Evolutionary conservation across 306 rosid species (phyloP).

Genomic region (Fragaria iinumae): DNA sequence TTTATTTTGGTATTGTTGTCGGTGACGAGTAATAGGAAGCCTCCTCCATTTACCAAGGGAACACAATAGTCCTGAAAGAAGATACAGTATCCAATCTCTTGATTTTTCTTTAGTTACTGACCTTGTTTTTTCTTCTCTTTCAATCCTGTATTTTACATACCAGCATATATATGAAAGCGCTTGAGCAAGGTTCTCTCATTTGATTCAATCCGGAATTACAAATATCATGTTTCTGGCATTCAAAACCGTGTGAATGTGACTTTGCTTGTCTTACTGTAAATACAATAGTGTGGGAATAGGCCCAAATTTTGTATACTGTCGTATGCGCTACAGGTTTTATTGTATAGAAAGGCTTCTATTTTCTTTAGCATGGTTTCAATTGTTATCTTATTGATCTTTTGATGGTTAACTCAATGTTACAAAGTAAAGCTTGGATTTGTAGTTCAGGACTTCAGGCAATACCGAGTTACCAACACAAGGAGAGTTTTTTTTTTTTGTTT

Average conservation of each 20-base stretch:
- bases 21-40: not conserved
- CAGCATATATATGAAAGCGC: slow-evolving; percentile 7
- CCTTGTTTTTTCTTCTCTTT: not conserved
- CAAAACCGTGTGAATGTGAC: not conserved
- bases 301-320: not conserved
- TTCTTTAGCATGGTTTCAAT: not conserved
- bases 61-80: slow-evolving; percentile 5
- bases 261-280: not conserved
- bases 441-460: not conserved
- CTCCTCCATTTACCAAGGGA: not conserved
- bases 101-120: not conserved
- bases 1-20: not conserved
- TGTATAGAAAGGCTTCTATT: not conserved
- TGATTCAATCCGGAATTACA: not conserved
- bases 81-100: not conserved
- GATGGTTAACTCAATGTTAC: not conserved
- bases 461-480: not conserved
- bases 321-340: not conserved
- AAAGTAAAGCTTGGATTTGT: not conserved
- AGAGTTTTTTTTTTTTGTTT: not conserved
- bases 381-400: not conserved
- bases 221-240: not conserved
- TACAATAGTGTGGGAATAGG: not conserved
- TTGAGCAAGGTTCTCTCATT: not conserved
- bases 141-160: not conserved